A percentile compares a stretch with the other conserved stretches of the same genome.
phyloP scores from a whole-genome alignment of 352 stramenopile species.

The Globisporangium takayamanum region DNA sequence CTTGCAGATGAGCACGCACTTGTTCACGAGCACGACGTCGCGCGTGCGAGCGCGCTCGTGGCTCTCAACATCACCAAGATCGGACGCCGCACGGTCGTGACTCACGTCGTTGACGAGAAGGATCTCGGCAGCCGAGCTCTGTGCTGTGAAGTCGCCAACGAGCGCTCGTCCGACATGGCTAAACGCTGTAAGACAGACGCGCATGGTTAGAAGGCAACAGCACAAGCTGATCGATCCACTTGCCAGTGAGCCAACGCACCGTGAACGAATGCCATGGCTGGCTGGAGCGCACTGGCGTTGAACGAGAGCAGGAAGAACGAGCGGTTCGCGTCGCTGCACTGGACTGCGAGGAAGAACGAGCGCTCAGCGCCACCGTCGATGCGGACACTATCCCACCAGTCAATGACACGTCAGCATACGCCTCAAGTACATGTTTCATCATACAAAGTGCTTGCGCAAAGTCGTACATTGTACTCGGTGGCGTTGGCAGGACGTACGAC shows the following conservation, averaged over 20 bases:
- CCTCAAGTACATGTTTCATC: background rate
- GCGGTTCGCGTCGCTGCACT: slow-evolving; percentile 32
- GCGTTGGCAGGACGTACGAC: slow-evolving; percentile 36
- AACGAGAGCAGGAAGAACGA: slow-evolving; percentile 54
- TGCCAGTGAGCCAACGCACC: slow-evolving; percentile 20
- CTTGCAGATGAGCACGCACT: slow-evolving; percentile 40
- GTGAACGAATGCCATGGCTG: slow-evolving; percentile 35
- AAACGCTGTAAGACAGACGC: slow-evolving; percentile 24
- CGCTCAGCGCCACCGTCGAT: slow-evolving; percentile 7
- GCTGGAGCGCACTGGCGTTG: slow-evolving; percentile 18
- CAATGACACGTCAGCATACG: background rate
- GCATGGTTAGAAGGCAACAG: background rate
- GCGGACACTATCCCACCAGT: slow-evolving; percentile 17
- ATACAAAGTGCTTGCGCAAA: background rate
- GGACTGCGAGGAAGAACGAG: slow-evolving; percentile 23
- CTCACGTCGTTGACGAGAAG: slow-evolving; percentile 36
- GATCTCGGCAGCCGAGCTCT: slow-evolving; percentile 19
- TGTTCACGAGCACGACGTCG: slow-evolving; percentile 28
- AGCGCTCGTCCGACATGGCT: slow-evolving; percentile 37
- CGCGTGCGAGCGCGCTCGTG: slow-evolving; percentile 1
- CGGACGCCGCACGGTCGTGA: background rate
- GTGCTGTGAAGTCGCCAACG: slow-evolving; percentile 22
- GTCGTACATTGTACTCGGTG: slow-evolving; percentile 41
- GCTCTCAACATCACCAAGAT: too few species aligned
- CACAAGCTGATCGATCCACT: background rate